These are phyloP conservation scores for Trichoderma sp. DNA, from an alignment of 2,329 filamentous ascomycete genomes.

Conservation along the genomic window DNA sequence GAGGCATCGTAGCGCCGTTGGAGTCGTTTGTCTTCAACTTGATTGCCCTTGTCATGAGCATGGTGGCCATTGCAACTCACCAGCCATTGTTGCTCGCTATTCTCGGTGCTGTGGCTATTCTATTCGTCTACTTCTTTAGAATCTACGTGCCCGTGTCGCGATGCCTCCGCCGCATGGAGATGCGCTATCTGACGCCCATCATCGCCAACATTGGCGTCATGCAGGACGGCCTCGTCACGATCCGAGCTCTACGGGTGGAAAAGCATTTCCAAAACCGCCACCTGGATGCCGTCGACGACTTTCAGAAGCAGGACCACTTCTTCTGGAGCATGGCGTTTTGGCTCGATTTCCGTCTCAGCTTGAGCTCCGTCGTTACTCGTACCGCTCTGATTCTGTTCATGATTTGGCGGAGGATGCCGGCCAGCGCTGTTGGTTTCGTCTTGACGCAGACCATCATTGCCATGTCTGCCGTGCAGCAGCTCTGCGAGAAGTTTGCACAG, in stretches of 20 bases:
- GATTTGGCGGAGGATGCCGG: constrained; percentile 68
- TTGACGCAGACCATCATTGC: constrained; percentile 52
- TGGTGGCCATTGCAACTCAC: constrained; percentile 74
- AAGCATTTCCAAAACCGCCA: constrained; percentile 76
- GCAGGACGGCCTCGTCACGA: constrained; percentile 79
- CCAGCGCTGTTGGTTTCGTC: constrained; percentile 81
- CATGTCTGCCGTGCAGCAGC: constrained; percentile 40
- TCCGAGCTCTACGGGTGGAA: constrained; percentile 78
- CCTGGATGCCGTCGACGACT: constrained; percentile 77
- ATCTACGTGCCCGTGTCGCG: constrained; percentile 81
- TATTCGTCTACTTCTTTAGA: constrained; percentile 72
- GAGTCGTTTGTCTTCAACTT: constrained; percentile 66
- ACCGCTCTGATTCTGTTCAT: constrained; percentile 72
- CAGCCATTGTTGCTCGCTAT: constrained; percentile 76
- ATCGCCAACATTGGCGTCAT: constrained; percentile 92
- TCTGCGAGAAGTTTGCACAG: constrained; percentile 78
- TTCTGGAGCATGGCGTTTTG: constrained; percentile 88
- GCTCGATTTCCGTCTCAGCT: constrained; percentile 71
- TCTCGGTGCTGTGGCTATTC: constrained; percentile 61
- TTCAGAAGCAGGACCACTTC: constrained; percentile 94
- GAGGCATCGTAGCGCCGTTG: constrained; percentile 74
- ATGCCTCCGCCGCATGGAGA: constrained; percentile 78
- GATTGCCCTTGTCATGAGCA: constrained; percentile 69
- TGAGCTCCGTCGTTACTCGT: constrained; percentile 64
- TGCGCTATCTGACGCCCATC: constrained; percentile 82